A percentile compares a stretch with the other conserved stretches of the same genome.
These are phyloP conservation scores for Anastatica hierochuntica DNA, from an alignment of 345 rosid species.

Conservation along the genomic window DNA sequence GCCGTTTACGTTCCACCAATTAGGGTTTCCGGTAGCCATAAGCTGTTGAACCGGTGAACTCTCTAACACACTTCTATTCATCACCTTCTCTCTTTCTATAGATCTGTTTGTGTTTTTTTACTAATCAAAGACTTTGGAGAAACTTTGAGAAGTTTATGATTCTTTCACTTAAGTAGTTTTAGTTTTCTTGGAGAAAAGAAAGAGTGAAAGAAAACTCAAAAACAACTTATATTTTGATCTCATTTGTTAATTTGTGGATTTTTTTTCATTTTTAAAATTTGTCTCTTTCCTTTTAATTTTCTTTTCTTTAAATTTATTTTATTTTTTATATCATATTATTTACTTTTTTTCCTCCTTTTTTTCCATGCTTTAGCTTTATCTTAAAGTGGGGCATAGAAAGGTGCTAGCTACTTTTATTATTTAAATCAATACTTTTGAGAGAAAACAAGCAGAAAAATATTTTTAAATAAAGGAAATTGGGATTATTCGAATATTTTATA, in stretches of 20 bases:
- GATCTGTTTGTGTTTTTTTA: constrained; percentile 24
- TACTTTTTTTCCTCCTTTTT: no score
- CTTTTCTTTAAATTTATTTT: constrained; percentile 25
- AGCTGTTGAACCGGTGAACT: constrained; percentile 75
- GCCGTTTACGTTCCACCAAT: constrained; percentile 65
- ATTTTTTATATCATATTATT: constrained; percentile 20
- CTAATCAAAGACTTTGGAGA: constrained; percentile 40
- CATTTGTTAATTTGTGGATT: constrained; percentile 21
- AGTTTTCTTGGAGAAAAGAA: constrained; percentile 18
- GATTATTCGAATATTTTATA: constrained; percentile 25
- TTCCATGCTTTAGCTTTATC: constrained; percentile 72
- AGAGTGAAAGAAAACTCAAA: constrained; percentile 16
- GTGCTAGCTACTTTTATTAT: constrained; percentile 40
- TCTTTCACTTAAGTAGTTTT: constrained; percentile 37
- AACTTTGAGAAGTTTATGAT: constrained; percentile 39
- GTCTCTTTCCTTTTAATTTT: constrained; percentile 28
- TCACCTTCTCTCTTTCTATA: constrained; percentile 18
- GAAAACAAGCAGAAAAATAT: constrained; percentile 11
- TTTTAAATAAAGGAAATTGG: no score
- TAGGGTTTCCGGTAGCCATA: constrained; percentile 81
- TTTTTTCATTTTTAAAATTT: constrained; percentile 23
- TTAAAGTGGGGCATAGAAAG: constrained; percentile 76
- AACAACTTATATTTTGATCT: constrained; percentile 16
- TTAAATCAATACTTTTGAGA: constrained; percentile 20
- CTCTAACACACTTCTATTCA: constrained; percentile 69